Evolutionary conservation across 2,329 filamentous ascomycete species (phyloP), one percentile per base, ranked within the genome.

Genomic region (Fusarium foetens): DNA sequence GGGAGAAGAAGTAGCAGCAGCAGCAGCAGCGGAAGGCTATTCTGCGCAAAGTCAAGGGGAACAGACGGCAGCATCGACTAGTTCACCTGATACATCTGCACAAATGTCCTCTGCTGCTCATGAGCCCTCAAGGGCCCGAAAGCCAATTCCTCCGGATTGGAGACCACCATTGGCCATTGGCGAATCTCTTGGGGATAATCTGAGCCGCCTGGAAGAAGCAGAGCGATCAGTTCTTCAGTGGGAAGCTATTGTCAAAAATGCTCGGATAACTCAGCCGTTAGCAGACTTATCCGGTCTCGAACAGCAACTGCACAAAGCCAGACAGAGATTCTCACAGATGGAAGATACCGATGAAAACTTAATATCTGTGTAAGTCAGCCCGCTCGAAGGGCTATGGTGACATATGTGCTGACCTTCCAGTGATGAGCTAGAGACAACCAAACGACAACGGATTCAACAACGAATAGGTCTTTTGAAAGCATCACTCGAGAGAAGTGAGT

Each of bases 151-250:
- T 35, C 29, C 45, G 3, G 57, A 63, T 14, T 77, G 75, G 75
- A 58, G 72, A 48, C 74, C 75, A 21, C 75, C 75, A n/a, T 27
- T 77, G 27, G 68, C 71, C 8, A 58, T 77, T 12, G 75, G 75
- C 0, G 69, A 72, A 9, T 67, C 74, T 19, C 64, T 77, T 19
- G 75, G 75, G 17, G 60, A 73, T 14, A 72, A 76, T 8, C 43
- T 77, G 7, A 77, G 75, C 14, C 66, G 66, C 4, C 25, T 77
- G 14, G 75, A 77, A 46, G 52, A 72, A 45, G 75, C 75, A 43
- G 71, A 76, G 33, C 66, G 75, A 21, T 63, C 57, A 12, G 69
- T 75, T 1, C 48, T 76, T 25, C 75, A 77, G 49, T 77, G 75
- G 75, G 72, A 77, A 42, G 74, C 72, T 14, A 77, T 77, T 25